Evolutionary conservation across 2,329 filamentous ascomycete species (phyloP).

Genomic region (Laburnicola sp.): DNA sequence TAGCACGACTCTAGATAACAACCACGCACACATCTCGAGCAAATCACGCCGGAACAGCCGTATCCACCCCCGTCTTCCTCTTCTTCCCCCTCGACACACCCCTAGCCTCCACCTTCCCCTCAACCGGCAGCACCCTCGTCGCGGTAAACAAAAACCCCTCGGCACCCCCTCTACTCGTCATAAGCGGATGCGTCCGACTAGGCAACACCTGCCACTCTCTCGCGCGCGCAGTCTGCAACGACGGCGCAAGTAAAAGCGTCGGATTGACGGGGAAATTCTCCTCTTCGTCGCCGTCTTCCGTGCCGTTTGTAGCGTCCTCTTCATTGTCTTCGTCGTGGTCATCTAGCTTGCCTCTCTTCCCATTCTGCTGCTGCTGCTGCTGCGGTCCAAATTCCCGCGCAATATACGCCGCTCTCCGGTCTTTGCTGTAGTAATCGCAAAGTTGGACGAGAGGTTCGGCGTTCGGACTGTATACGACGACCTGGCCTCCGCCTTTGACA

Average conservation of each 20-base stretch:
- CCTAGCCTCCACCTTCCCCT: constrained; percentile 67
- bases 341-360: constrained; percentile 12
- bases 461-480: constrained; percentile 82
- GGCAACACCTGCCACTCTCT: constrained; percentile 89
- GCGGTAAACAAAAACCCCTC: constrained; percentile 91
- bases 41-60: constrained; percentile 10
- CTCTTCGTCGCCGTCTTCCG: constrained; percentile 28
- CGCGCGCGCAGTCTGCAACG: constrained; percentile 77
- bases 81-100: constrained; percentile 70
- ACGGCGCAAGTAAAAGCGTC: constrained; percentile 75
- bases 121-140: constrained; percentile 76
- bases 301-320: constrained; percentile 18
- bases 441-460: constrained; percentile 78
- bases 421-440: constrained; percentile 82
- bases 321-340: constrained; percentile 23
- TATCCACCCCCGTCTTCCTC: constrained; percentile 56
- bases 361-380: constrained; percentile 23
- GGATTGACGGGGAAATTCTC: constrained; percentile 87
- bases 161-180: constrained; percentile 84
- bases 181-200: constrained; percentile 87
- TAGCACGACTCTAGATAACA: not conserved
- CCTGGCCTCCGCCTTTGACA: constrained; percentile 77
- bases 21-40: not conserved
- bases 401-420: constrained; percentile 70
- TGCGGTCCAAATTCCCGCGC: constrained; percentile 29